A percentile compares a stretch with the other conserved stretches of the same genome.
Conservation (phyloP, 805 yeast species). For the Monosporozyma aquatica region DNA sequence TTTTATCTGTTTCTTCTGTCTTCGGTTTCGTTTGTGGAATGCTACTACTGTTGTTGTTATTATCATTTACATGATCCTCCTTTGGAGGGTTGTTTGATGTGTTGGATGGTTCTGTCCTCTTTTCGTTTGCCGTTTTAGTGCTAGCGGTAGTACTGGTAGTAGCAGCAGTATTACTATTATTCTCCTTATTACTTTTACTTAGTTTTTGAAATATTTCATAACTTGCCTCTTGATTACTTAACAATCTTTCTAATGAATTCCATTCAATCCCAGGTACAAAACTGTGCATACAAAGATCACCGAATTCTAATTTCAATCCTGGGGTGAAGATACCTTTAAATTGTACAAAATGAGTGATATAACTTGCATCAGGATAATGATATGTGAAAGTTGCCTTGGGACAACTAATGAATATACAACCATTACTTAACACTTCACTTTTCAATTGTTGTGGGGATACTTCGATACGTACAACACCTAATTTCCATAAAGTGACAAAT, state of each 20-base stretch:
- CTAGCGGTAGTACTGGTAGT: constrained; percentile 40
- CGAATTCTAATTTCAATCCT: constrained; percentile 58
- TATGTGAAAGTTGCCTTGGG: constrained; percentile 40
- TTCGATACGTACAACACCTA: constrained; percentile 43
- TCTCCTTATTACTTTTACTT: background rate
- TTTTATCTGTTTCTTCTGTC: background rate
- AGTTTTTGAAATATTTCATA: constrained; percentile 2
- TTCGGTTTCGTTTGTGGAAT: background rate
- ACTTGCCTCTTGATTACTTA: constrained; percentile 37
- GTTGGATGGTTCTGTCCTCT: background rate
- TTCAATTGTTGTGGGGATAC: constrained; percentile 39
- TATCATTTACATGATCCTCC: background rate
- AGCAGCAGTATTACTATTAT: constrained; percentile 30
- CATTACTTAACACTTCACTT: constrained; percentile 45
- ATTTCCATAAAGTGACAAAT: constrained; percentile 42
- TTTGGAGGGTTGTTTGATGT: too few relatives aligned
- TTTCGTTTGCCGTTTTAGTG: background rate
- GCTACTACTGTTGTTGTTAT: background rate
- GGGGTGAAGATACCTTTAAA: constrained; percentile 55
- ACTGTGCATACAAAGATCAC: constrained; percentile 48
- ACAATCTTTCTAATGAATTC: constrained; percentile 37
- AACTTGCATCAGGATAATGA: constrained; percentile 62
- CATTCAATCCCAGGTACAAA: constrained; percentile 40
- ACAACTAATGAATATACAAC: constrained; percentile 46
- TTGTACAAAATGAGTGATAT: constrained; percentile 52